Evolutionary conservation across 805 yeast species (phyloP).

Genomic region (Candida railenensis): DNA sequence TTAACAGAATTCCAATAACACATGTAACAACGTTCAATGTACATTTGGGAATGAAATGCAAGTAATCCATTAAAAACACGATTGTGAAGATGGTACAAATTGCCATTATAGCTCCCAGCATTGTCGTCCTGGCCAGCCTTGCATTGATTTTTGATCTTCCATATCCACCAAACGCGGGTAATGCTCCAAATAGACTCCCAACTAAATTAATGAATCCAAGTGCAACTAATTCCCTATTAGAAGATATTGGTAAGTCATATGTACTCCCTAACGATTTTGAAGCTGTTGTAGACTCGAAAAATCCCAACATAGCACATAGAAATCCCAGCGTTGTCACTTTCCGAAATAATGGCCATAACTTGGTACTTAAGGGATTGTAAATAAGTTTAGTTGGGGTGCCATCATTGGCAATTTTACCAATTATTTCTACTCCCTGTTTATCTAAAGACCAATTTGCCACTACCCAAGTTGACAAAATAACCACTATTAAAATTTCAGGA

Average conservation of each 20-base stretch:
- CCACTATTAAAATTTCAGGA: slow-evolving; percentile 85
- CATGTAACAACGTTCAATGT: slow-evolving; percentile 78
- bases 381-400: slow-evolving; percentile 46
- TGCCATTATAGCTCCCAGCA: slow-evolving; percentile 84
- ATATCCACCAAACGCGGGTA: slow-evolving; percentile 95
- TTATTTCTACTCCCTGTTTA: slow-evolving; percentile 56
- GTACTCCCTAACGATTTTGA: slow-evolving; percentile 79
- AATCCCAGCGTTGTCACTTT: slow-evolving; percentile 67
- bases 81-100: slow-evolving; percentile 67
- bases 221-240: slow-evolving; percentile 90
- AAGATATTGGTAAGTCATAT: slow-evolving; percentile 70
- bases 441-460: slow-evolving; percentile 50
- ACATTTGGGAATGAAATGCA: slow-evolving; percentile 77
- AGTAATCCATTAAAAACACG: slow-evolving; percentile 54
- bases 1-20: slow-evolving; percentile 58
- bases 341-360: slow-evolving; percentile 49
- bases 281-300: slow-evolving; percentile 92
- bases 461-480: slow-evolving; percentile 56
- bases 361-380: slow-evolving; percentile 54
- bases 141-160: slow-evolving; percentile 91
- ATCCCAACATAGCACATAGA: slow-evolving; percentile 80
- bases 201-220: slow-evolving; percentile 73
- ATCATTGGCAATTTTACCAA: slow-evolving; percentile 62
- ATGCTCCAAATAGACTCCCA: slow-evolving; percentile 63
- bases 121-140: slow-evolving; percentile 77